Conservation (phyloP, 2,329 filamentous ascomycete genomes). For the Xylaria multiplex region DNA sequence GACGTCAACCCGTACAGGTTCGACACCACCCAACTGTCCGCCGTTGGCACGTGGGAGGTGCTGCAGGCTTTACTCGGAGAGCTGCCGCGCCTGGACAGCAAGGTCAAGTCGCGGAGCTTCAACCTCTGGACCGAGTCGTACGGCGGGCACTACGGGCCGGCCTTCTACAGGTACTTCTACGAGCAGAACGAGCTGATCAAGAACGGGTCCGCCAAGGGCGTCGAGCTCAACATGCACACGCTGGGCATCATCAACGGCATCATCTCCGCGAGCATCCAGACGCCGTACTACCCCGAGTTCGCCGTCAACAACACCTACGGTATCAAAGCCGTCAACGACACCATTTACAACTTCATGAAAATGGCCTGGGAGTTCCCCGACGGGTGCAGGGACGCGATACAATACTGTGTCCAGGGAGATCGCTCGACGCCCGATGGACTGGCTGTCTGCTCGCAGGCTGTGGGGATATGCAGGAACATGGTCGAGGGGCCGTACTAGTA, state of each 20-base stretch:
- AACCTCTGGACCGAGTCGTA: slow-evolving; percentile 69
- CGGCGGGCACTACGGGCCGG: slow-evolving; percentile 53
- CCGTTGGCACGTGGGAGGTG: slow-evolving; percentile 47
- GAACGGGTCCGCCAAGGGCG: slow-evolving; percentile 59
- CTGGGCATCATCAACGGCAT: slow-evolving; percentile 67
- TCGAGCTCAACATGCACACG: slow-evolving; percentile 63
- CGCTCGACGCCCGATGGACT: slow-evolving; percentile 54
- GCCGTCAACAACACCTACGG: slow-evolving; percentile 59
- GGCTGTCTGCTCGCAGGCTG: slow-evolving; percentile 64
- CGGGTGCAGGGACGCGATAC: slow-evolving; percentile 66
- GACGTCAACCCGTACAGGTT: slow-evolving; percentile 44
- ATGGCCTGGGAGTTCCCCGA: slow-evolving; percentile 54
- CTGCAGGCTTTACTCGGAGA: slow-evolving; percentile 45
- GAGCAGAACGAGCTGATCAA: slow-evolving; percentile 65
- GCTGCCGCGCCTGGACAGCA: slow-evolving; percentile 53
- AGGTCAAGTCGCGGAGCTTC: slow-evolving; percentile 62
- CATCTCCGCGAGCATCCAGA: slow-evolving; percentile 63
- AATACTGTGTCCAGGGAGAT: slow-evolving; percentile 58
- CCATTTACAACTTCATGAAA: slow-evolving; percentile 67
- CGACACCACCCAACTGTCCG: slow-evolving; percentile 46
- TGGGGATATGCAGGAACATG: slow-evolving; percentile 64
- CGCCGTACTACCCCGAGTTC: slow-evolving; percentile 52
- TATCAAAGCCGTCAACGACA: slow-evolving; percentile 61
- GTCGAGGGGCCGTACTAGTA: slow-evolving; percentile 67
- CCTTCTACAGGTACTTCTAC: slow-evolving; percentile 67